These are phyloP conservation scores for Avena sativa DNA, from an alignment of 176 grass and related monocot genomes.

Conservation along the genomic window DNA sequence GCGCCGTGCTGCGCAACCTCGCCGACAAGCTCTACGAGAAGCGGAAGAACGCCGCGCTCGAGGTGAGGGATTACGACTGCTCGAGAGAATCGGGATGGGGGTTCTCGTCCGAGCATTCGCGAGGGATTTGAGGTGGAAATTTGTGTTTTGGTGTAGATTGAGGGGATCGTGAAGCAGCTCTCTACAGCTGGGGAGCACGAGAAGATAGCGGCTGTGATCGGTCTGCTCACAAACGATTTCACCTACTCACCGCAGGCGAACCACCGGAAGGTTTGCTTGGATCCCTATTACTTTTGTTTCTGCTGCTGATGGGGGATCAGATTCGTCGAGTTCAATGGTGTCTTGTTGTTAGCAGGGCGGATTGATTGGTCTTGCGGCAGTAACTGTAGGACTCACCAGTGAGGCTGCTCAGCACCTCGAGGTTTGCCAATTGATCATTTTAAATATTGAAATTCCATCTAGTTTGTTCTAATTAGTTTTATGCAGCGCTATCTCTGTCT, in stretches of 20 bases:
- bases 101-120: constrained; percentile 7
- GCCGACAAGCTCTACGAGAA: constrained; percentile 99
- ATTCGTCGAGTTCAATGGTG: constrained; percentile 37
- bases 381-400: constrained; percentile 84
- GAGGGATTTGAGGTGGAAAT: constrained; percentile 23
- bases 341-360: constrained; percentile 79
- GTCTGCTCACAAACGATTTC: constrained; percentile 67
- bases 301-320: constrained; percentile 11
- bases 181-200: constrained; percentile 80
- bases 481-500: neutral
- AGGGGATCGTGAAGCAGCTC: constrained; percentile 90
- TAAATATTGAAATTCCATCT: neutral
- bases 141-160: constrained; percentile 57
- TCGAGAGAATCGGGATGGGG: neutral
- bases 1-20: constrained; percentile 88
- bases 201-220: constrained; percentile 82
- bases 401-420: constrained; percentile 93
- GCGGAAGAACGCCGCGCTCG: constrained; percentile 97
- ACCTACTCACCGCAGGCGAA: constrained; percentile 77
- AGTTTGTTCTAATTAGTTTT: constrained; percentile 26
- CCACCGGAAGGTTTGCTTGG: constrained; percentile 85
- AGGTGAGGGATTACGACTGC: constrained; percentile 63
- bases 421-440: constrained; percentile 48
- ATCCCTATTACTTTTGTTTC: constrained; percentile 1
- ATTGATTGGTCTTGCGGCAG: constrained; percentile 92